Evolutionary conservation across 1,284 basidiomycete species (phyloP), one percentile per base, ranked within the genome.

Genomic region (Cutaneotrichosporon dermatis): DNA sequence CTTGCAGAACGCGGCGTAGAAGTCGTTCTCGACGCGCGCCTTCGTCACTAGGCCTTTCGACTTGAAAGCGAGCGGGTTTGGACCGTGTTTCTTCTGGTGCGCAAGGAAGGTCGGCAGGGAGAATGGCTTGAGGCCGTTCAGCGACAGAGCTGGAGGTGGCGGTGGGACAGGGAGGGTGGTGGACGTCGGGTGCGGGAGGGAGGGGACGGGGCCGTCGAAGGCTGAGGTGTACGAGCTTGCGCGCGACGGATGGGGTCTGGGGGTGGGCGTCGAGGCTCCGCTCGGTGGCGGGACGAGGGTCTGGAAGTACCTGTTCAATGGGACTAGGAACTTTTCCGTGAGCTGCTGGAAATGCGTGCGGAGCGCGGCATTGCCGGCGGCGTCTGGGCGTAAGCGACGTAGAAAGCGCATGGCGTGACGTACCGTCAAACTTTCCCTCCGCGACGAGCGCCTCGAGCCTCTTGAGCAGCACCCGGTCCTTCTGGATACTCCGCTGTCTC

Each of bases 231-330:
- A 12, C 15, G 16, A 8, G 15, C 39, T 35, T 6, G 50, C 40
- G 37, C 40, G 50, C 4, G 50, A 16, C 5, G 50, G 50, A 2
- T 39, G 39, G 4, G 25, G 37, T 9, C 39, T 12, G 12, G 39
- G 44, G 40, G 16, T 45, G 55, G 36, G 44, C 6, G 36, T 48
- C 39, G 44, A 25, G 33, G 59, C 41, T 4, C 59, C 43, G 16
- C 16, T 49, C 13, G 46, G 50, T 5, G 73, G 74, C 34, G 91
- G 91, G 68, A 94, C 89, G 57, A 94, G 83, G 0, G 89, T 90
- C 63, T 92, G 89, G 51, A 98, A 86, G 80, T 98, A 98, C 62
- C 94, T 86, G 69, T 94, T 89, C 3, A 99, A 82, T 0, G 95
- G 95, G 1, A 91, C 86, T n/a, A 98, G 84, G 60, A 98, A 83